Evolutionary conservation across 1,284 basidiomycete species (phyloP), one percentile per base, ranked within the genome.

Genomic region (Rhodotorula sp.): DNA sequence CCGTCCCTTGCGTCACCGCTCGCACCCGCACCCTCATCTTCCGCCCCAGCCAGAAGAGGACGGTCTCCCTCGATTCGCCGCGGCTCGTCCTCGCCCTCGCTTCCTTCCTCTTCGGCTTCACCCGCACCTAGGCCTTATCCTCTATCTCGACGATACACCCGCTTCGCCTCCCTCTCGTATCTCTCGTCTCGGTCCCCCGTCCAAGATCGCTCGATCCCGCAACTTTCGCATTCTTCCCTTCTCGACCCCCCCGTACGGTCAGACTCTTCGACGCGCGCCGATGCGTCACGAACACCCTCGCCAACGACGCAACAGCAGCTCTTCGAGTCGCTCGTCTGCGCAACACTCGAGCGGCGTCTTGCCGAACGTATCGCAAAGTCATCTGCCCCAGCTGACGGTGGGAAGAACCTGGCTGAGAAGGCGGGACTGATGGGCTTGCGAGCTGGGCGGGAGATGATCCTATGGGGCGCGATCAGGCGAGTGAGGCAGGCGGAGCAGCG

Each of bases 131-230:
- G 34, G 1, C 57, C 22, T 2, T 15, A 22, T 26, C 64, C 62
- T 15, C 52, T 69, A 20, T 69, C 68, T 11, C 20, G 26, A 20
- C 55, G 68, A 7, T 65, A 69, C 55, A 55, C 56, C 22, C 64
- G 62, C 51, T 28, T 61, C 15, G 13, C 24, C 40, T 44, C 54
- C 26, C 34, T 31, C 15, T n/a, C 61, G 52, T 20, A 34, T 44
- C 40, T 48, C 46, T 37, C 46, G 31, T 20, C n/a, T 30, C 57
- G 51, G 16, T 52, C 44, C 2, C 40, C 51, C 51, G 37, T 59
- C 30, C 51, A 61, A 31, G 50, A 52, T 26, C 50, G 59, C 9
- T 52, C 50, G 18, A 26, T 61, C 16, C 59, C 59, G 26, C 50
- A 40, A 2, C 46, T 60, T 59, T 50, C 56, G 40, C 40, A 44